A percentile compares a stretch with the other conserved stretches of the same genome.
Evolutionary conservation across 2,329 filamentous ascomycete genomes (phyloP).

Genomic region (Albophoma yamanashiensis): DNA sequence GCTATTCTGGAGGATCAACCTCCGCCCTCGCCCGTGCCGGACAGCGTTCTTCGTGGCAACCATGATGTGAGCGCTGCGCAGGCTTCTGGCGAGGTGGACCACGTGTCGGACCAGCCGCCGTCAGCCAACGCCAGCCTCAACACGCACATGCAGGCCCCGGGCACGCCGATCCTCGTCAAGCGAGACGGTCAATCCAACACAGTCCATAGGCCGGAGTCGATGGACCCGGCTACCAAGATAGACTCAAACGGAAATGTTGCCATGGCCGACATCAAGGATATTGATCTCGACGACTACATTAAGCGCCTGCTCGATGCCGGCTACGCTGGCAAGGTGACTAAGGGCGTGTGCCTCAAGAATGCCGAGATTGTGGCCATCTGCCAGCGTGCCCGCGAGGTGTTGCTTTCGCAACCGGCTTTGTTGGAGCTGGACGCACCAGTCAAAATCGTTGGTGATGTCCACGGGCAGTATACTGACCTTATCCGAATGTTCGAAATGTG

Average conservation of each 20-base stretch:
- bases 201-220: conserved; percentile 36
- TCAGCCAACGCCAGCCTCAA: conserved; percentile 50
- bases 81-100: conserved; percentile 81
- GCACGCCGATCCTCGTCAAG: conserved; percentile 83
- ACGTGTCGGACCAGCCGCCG: conserved; percentile 85
- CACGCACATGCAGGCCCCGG: conserved; percentile 56
- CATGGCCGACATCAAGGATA: conserved; percentile 83
- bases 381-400: conserved; percentile 74
- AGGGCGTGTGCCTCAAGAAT: conserved; percentile 94
- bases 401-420: conserved; percentile 84
- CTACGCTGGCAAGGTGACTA: conserved; percentile 94
- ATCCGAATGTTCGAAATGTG: conserved; percentile 99
- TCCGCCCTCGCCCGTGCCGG: conserved; percentile 82
- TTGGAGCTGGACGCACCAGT: conserved; percentile 89
- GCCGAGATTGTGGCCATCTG: conserved; percentile 95
- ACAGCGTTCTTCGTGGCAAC: conserved; percentile 60
- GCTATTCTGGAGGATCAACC: conserved; percentile 42
- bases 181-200: conserved; percentile 62
- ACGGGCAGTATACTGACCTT: conserved; percentile 92
- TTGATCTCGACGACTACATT: conserved; percentile 96
- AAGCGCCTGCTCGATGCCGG: conserved; percentile 86
- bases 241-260: conserved; percentile 52
- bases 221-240: conserved; percentile 25
- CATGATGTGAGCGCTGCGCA: conserved; percentile 74
- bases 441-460: conserved; percentile 95